Evolutionary conservation across 2,329 filamentous ascomycete genomes (phyloP), one percentile per base, ranked within the genome.

Genomic region (Claviceps purpurea): DNA sequence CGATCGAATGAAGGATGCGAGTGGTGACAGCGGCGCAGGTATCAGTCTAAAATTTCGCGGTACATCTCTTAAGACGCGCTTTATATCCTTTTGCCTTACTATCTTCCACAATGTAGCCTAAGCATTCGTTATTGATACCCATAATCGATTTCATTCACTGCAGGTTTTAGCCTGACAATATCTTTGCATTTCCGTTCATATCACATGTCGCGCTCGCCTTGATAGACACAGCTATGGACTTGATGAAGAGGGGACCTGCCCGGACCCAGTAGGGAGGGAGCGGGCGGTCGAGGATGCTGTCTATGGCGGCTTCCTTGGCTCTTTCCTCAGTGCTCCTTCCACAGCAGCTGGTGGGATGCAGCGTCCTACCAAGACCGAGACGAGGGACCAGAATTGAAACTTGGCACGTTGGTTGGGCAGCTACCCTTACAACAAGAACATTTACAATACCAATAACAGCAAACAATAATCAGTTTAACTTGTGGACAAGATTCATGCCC

Each of bases 121-220:
- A 40, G 39, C 48, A 47, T 44, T 48, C 48, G 16, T 50, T 39
- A 42, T 50, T 50, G 44, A 53, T 53, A 53, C 52, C 48, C 48
- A 50, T 16, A 37, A 14, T 39, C 20, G 4, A 14, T 40, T 39
- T 38, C 40, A 34, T 24, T 44, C 18, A 14, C 34, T 24, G 16
- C 48, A 44, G 30, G 24, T 18, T 45, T 30, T 3, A 43, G 22
- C 22, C 24, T 42, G 22, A 24, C 18, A 34, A 30, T 34, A 5
- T 34, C 14, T 41, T 30, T 24, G 22, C 8, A 14, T 8, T 41
- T 5, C 16, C 20, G 5, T 39, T 13, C 13, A 16, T 10, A 14
- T 22, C 10, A 20, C n/a, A 22, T 40, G 30, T 41, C 40, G 34
- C 14, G 7, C 13, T 7, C 47, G 37, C 34, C 13, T 18, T 22